phyloP scores from a whole-genome alignment of 2,329 filamentous ascomycete genomes.

The Colletotrichum aenigma region DNA sequence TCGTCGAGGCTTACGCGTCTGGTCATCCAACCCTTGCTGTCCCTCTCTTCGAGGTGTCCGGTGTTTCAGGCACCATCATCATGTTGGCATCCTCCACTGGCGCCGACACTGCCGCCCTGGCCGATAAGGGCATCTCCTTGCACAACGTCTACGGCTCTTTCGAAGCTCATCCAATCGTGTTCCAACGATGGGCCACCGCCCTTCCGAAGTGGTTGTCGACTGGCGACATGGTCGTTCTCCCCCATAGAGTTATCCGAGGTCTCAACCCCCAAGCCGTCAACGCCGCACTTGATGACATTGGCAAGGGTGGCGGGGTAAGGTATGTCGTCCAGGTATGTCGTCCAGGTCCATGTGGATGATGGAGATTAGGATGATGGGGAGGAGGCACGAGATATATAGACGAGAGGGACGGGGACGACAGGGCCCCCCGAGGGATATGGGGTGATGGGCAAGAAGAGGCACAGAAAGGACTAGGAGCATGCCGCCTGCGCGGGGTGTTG shows the following conservation, averaged over 20 bases:
- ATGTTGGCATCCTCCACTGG: background rate
- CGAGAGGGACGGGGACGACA: background rate
- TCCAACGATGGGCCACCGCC: background rate
- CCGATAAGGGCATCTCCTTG: background rate
- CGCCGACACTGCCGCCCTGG: background rate
- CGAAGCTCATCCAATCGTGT: background rate
- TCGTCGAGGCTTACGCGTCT: background rate
- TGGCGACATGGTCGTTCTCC: background rate
- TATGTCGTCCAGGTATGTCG: background rate
- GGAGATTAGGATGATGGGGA: background rate
- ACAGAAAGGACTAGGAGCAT: background rate
- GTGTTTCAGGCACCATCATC: background rate
- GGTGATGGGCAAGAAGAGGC: background rate
- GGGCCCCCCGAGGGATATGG: background rate
- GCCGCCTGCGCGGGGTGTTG: constrained; percentile 3
- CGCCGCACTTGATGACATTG: background rate
- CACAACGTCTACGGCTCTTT: background rate
- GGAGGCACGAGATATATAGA: constrained; percentile 8
- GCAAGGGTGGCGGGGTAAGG: background rate
- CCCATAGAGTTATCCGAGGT: background rate
- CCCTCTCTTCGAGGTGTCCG: background rate
- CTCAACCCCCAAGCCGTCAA: background rate
- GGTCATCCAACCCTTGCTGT: background rate
- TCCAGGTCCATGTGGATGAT: background rate
- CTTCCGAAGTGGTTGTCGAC: background rate